phyloP scores from a whole-genome alignment of 1,284 basidiomycete species.

The Pisolithus thermaeus region DNA sequence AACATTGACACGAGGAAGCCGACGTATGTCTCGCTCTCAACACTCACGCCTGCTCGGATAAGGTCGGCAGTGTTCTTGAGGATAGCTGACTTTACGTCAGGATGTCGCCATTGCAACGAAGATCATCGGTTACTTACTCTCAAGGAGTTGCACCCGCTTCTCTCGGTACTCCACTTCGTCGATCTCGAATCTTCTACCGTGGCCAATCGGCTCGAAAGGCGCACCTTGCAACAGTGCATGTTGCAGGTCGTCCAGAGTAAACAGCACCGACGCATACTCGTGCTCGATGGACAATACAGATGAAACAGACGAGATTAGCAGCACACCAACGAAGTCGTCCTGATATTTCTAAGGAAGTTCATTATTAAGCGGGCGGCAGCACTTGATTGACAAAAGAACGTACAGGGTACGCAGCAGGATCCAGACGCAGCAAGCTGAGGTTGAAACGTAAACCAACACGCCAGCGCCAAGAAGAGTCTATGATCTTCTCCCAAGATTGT shows the following conservation, averaged over 20 bases:
- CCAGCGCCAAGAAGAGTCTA: conserved; percentile 46
- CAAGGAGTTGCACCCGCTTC: conserved; percentile 19
- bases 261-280: conserved; percentile 48
- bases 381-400: conserved; percentile 18
- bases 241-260: conserved; percentile 47
- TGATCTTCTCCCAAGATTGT: conserved; percentile 57
- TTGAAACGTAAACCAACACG: conserved; percentile 70
- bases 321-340: conserved; percentile 50
- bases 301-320: conserved; percentile 56
- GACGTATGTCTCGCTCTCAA: conserved; percentile 22
- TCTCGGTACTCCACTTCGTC: conserved; percentile 11
- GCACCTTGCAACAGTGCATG: conserved; percentile 46
- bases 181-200: conserved; percentile 21
- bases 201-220: conserved; percentile 16
- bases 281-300: conserved; percentile 51
- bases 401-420: conserved; percentile 61
- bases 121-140: conserved; percentile 17
- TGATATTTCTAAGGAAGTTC: conserved; percentile 37
- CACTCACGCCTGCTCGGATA: conserved; percentile 16
- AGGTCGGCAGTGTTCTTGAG: conserved; percentile 21
- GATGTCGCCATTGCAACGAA: neutral
- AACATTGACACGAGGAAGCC: conserved; percentile 27
- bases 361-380: neutral
- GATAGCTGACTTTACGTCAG: conserved; percentile 12
- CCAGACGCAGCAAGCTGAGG: conserved; percentile 56